These are phyloP conservation scores for Paecilomyces variotii DNA, from an alignment of 2,329 filamentous ascomycete genomes.

Conservation along the genomic window DNA sequence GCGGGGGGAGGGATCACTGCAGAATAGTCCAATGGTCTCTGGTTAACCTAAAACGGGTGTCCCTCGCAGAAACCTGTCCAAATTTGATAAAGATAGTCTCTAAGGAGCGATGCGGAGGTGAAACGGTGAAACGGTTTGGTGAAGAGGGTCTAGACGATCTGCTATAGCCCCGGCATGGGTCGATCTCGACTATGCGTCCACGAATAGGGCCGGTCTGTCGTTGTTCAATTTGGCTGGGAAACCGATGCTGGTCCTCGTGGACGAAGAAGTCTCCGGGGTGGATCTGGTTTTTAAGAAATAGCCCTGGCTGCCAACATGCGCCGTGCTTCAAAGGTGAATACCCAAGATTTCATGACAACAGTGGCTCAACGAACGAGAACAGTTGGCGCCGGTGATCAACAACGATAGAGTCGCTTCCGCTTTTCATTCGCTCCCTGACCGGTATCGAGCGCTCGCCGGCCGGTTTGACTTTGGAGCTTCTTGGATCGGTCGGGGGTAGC, in stretches of 20 bases:
- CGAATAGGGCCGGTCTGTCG: too few relatives aligned
- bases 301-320: not conserved
- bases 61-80: not conserved
- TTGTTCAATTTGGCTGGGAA: too few relatives aligned
- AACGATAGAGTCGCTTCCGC: not conserved
- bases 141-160: too few relatives aligned
- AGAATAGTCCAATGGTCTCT: not conserved
- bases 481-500: not conserved
- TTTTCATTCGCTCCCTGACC: not conserved
- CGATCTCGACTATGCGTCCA: too few relatives aligned
- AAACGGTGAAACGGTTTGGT: too few relatives aligned
- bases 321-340: not conserved
- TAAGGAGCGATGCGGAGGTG: too few relatives aligned
- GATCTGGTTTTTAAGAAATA: not conserved
- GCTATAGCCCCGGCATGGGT: too few relatives aligned
- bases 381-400: not conserved
- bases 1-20: not conserved
- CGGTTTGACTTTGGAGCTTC: not conserved
- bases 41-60: not conserved
- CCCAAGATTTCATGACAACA: conserved; percentile 16
- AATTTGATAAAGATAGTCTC: not conserved
- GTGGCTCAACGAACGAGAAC: conserved; percentile 13
- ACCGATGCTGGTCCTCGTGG: too few relatives aligned
- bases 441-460: not conserved
- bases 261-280: too few relatives aligned